These are phyloP conservation scores for Cladosporium oxysporum DNA, from an alignment of 2,329 filamentous ascomycete species.

Conservation along the genomic window DNA sequence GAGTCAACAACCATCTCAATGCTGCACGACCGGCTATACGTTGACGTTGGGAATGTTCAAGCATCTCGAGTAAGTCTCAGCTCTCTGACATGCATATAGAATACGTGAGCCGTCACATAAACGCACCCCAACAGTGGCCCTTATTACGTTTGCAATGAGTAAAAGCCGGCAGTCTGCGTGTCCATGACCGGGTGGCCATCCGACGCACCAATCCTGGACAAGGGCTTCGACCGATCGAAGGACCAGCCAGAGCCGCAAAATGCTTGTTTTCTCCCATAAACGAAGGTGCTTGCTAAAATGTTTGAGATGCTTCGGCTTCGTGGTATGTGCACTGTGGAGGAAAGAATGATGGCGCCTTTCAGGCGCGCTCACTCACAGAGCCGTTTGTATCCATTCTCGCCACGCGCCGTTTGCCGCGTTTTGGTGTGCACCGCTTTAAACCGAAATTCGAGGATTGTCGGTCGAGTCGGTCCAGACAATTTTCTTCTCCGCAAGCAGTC, in stretches of 20 bases:
- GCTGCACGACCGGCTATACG: neutral
- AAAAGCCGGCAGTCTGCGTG: slow-evolving; percentile 1
- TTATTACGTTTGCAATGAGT: neutral
- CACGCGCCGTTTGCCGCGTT: neutral
- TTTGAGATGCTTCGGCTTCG: slow-evolving; percentile 1
- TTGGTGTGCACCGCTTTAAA: neutral
- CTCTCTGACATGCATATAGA: neutral
- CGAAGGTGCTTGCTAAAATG: neutral
- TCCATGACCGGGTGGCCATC: slow-evolving; percentile 2
- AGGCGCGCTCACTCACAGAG: neutral
- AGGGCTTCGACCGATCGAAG: slow-evolving; percentile 9
- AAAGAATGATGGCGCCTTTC: neutral
- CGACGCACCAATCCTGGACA: slow-evolving; percentile 3
- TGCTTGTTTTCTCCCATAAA: neutral
- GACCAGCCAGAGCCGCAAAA: slow-evolving; percentile 13
- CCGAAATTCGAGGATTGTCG: neutral
- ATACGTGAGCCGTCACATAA: neutral
- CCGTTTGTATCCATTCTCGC: neutral
- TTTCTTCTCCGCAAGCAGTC: neutral
- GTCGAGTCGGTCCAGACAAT: neutral
- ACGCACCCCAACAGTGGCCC: neutral
- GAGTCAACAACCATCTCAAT: neutral
- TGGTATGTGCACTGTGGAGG: slow-evolving; percentile 3
- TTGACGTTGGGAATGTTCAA: slow-evolving; percentile 3
- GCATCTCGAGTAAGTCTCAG: neutral